Conservation (phyloP, 495 filamentous ascomycete genomes). For the Pyronema domesticum region DNA sequence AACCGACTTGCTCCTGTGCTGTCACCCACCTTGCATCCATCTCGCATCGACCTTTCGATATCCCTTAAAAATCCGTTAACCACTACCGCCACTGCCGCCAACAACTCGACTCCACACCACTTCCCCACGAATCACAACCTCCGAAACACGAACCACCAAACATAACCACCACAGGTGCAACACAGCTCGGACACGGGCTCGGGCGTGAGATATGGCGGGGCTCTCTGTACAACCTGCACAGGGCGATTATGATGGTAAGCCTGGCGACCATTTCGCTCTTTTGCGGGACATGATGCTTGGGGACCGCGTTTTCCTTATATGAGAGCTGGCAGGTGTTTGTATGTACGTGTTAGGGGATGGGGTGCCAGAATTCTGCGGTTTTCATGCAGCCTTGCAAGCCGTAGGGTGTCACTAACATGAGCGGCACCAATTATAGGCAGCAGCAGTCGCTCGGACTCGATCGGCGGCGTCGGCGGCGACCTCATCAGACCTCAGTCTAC, state of each 20-base stretch:
- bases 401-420: constrained; percentile 1
- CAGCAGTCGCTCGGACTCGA: constrained; percentile 10
- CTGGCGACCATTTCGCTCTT: not conserved
- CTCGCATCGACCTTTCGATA: too few species aligned
- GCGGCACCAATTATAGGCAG: constrained; percentile 6
- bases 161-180: too few species aligned
- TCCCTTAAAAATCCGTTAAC: too few species aligned
- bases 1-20: too few species aligned
- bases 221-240: not conserved
- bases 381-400: constrained; percentile 2
- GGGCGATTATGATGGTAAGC: constrained; percentile 1
- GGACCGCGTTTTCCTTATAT: not conserved
- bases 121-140: too few species aligned
- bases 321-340: not conserved
- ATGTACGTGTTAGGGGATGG: not conserved
- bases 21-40: too few species aligned
- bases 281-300: not conserved
- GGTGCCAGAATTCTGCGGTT: not conserved
- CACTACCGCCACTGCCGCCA: too few species aligned
- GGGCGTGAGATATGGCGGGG: constrained; percentile 1
- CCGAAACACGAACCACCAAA: too few species aligned
- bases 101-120: too few species aligned
- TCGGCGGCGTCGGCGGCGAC: constrained; percentile 12
- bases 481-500: constrained; percentile 18
- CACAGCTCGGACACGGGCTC: not conserved